Base-by-base conservation (phyloP, 139 green algal species). In the Tetradesmus obliquus region DNA sequence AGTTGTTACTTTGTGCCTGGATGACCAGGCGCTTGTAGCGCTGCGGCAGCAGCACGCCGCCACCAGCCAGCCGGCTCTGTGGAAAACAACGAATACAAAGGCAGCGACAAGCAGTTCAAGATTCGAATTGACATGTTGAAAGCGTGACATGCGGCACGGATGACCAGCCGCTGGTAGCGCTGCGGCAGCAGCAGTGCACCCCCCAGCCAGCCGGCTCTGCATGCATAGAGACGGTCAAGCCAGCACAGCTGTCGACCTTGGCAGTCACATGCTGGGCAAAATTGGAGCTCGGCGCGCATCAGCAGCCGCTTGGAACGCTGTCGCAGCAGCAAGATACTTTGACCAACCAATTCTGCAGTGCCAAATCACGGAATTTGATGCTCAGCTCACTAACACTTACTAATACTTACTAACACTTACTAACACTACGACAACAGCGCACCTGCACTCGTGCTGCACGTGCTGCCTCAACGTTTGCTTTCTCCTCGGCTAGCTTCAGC, bases 1-100 rank as follows among this genome's bases (percentile, higher is more conserved):
- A 66, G 7, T 13, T 66, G 57, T 9, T 66, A 9, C 57, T 66
- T 13, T 66, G 57, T 66, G 57, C 57, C 90, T 91, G 86, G 89
- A 97, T 97, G 69, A 95, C 94, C 79, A 97, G 92, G 9, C 88
- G 89, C 54, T 93, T 93, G 94, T 98, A 98, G 7, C 93, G 88
- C 17, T 89, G 87, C 2, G 97, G 97, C 82, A 99, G 93, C 24
- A 97, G 66, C 51, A 94, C 83, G 60, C 94, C 95, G 45, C 94
- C 95, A 1, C 66, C 90, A 1, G 84, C 94, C 45, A 93, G 91
- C 2, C 95, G 92, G 79, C 87, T 76, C 58, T 83, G 89, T 94
- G 57, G 57, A 7, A 66, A 9, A 13, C 57, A 66, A 66, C 6
- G 57, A 66, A 66, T 0, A 69, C 45, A 60, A 45, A 45, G 62